A percentile compares a stretch with the other conserved stretches of the same genome.
phyloP scores from a whole-genome alignment of 202 grass and related monocot species.

The Eragrostis tef region DNA sequence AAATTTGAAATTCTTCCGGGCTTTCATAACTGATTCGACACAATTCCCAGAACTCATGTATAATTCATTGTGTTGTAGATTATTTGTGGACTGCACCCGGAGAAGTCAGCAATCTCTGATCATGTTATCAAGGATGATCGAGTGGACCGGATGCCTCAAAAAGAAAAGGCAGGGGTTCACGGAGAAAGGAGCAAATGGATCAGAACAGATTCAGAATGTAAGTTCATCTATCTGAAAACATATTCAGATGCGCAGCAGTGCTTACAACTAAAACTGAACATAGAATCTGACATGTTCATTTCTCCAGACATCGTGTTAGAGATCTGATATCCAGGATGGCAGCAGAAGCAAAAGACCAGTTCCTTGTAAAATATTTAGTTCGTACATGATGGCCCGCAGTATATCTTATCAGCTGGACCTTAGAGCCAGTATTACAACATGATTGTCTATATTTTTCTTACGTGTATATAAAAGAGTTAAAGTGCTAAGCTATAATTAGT shows the following conservation, averaged over 20 bases:
- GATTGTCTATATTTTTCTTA: background rate
- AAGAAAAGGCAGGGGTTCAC: conserved; percentile 8
- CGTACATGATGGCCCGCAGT: background rate
- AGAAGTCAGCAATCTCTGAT: conserved; percentile 15
- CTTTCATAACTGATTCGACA: background rate
- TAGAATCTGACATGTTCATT: conserved; percentile 21
- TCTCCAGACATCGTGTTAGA: conserved; percentile 75
- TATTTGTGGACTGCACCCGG: conserved; percentile 44
- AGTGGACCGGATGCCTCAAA: conserved; percentile 20
- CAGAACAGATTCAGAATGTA: conserved; percentile 92
- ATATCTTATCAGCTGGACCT: background rate
- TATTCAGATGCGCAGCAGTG: conserved; percentile 1
- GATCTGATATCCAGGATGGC: conserved; percentile 49
- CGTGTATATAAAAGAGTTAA: conserved; percentile 1
- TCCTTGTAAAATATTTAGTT: conserved; percentile 24
- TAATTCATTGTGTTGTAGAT: conserved; percentile 49
- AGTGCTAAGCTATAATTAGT: conserved; percentile 2
- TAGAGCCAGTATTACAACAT: background rate
- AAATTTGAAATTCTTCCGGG: background rate
- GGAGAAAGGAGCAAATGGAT: conserved; percentile 68
- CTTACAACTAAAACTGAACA: conserved; percentile 6
- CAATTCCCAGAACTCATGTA: background rate
- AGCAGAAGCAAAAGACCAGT: conserved; percentile 6
- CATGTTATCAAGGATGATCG: conserved; percentile 22
- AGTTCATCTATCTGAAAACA: conserved; percentile 40